phyloP scores from a whole-genome alignment of 768 basidiomycete species.

The Trametes maxima region DNA sequence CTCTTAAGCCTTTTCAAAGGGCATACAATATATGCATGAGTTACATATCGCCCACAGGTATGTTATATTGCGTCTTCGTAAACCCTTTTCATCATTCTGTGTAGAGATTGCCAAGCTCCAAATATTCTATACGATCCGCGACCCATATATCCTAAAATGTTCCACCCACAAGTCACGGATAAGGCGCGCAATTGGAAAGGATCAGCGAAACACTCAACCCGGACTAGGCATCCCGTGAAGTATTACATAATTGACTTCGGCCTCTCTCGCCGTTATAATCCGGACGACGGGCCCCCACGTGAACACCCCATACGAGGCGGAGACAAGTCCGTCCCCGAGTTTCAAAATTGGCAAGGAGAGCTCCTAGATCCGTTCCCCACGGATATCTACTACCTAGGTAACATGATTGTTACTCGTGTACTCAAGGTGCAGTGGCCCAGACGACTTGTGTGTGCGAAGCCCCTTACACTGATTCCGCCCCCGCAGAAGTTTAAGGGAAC shows the following conservation, averaged over 20 bases:
- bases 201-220: slow-evolving; percentile 25
- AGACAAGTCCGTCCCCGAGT: slow-evolving; percentile 27
- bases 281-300: slow-evolving; percentile 14
- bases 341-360: slow-evolving; percentile 8
- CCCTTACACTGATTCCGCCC: no score
- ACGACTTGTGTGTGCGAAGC: no score
- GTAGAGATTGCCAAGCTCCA: slow-evolving; percentile 3
- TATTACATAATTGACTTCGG: slow-evolving; percentile 25
- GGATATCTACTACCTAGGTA: slow-evolving; percentile 30
- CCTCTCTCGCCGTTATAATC: slow-evolving; percentile 11
- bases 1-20: slow-evolving; percentile 11
- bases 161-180: slow-evolving; percentile 31
- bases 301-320: slow-evolving; percentile 15
- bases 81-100: not conserved
- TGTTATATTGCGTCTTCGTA: not conserved
- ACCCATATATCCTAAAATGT: slow-evolving; percentile 9
- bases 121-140: slow-evolving; percentile 21
- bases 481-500: no score
- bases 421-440: no score
- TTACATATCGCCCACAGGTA: slow-evolving; percentile 14
- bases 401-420: slow-evolving; percentile 19
- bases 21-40: slow-evolving; percentile 23
- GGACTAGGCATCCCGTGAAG: slow-evolving; percentile 37
- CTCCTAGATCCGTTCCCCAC: slow-evolving; percentile 23
- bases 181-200: slow-evolving; percentile 29